Evolutionary conservation across 306 rosid species (phyloP).

Genomic region (Vigna unguiculata): DNA sequence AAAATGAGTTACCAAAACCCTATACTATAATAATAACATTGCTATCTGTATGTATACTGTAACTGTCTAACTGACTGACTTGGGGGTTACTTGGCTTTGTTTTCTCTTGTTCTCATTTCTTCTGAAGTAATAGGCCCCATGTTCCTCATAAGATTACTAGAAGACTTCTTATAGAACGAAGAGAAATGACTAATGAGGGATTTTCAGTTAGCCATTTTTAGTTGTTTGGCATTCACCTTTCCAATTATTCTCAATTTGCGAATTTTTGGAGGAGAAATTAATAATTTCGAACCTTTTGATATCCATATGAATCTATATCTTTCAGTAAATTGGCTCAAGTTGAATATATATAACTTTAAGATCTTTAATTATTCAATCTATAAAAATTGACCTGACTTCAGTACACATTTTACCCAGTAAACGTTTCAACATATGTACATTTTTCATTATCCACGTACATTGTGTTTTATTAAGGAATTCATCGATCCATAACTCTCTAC

Average conservation of each 20-base stretch:
- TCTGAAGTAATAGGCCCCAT: too few relatives aligned
- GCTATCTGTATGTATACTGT: too few relatives aligned
- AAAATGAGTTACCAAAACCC: too few relatives aligned
- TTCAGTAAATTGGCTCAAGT: neutral
- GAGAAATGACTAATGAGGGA: neutral
- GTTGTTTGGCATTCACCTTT: neutral
- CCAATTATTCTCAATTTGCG: neutral
- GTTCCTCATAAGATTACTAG: too few relatives aligned
- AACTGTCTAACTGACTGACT: too few relatives aligned
- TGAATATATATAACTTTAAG: slow-evolving; percentile 2
- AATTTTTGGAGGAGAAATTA: slow-evolving; percentile 6
- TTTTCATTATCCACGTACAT: neutral
- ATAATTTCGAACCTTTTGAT: slow-evolving; percentile 6
- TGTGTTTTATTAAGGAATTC: slow-evolving; percentile 15
- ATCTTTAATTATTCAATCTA: slow-evolving; percentile 10
- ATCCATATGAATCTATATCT: slow-evolving; percentile 1
- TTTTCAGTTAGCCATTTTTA: neutral
- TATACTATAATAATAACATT: too few relatives aligned
- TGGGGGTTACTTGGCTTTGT: too few relatives aligned
- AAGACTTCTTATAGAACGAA: neutral
- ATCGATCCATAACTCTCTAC: neutral
- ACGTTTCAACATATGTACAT: slow-evolving; percentile 12
- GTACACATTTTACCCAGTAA: neutral
- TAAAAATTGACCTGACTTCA: neutral
- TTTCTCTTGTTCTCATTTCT: too few relatives aligned